Evolutionary conservation across 441 rosid genomes (phyloP).

Genomic region (Mallotus japonicus): DNA sequence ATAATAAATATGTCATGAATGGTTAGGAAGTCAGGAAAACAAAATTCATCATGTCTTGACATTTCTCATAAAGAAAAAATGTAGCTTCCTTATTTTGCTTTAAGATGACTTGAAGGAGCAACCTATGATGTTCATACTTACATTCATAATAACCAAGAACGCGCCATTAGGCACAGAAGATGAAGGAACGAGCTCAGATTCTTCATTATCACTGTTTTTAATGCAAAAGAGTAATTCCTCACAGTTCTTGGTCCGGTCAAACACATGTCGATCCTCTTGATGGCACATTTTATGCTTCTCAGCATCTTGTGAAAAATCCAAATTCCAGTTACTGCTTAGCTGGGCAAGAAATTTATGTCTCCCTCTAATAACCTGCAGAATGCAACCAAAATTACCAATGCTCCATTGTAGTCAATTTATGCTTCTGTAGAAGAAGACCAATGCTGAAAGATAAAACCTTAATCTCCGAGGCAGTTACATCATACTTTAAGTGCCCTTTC

Average conservation of each 20-base stretch:
- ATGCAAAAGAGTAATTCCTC: slow-evolving; percentile 44
- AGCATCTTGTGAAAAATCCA: slow-evolving; percentile 17
- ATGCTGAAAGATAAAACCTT: slow-evolving; percentile 31
- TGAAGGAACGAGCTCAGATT: slow-evolving; percentile 34
- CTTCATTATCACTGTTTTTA: slow-evolving; percentile 24
- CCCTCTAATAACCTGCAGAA: slow-evolving; percentile 36
- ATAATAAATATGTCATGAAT: neutral
- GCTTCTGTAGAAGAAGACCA: neutral
- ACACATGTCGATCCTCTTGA: slow-evolving; percentile 14
- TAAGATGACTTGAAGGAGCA: slow-evolving; percentile 9
- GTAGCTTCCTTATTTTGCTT: neutral
- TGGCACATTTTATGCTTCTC: slow-evolving; percentile 22
- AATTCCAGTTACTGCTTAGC: slow-evolving; percentile 29
- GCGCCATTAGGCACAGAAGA: slow-evolving; percentile 33
- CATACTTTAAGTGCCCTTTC: slow-evolving; percentile 37
- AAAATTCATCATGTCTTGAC: neutral
- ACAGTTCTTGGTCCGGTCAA: slow-evolving; percentile 24
- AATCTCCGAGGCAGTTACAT: slow-evolving; percentile 37
- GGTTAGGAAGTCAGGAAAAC: neutral
- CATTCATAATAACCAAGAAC: slow-evolving; percentile 34
- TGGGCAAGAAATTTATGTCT: slow-evolving; percentile 40
- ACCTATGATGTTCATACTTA: slow-evolving; percentile 22
- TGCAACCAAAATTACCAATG: slow-evolving; percentile 6
- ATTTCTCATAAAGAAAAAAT: slow-evolving; percentile 6
- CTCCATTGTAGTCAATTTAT: neutral